phyloP scores from a whole-genome alignment of 345 rosid genomes.

The Euclidium syriacum region DNA sequence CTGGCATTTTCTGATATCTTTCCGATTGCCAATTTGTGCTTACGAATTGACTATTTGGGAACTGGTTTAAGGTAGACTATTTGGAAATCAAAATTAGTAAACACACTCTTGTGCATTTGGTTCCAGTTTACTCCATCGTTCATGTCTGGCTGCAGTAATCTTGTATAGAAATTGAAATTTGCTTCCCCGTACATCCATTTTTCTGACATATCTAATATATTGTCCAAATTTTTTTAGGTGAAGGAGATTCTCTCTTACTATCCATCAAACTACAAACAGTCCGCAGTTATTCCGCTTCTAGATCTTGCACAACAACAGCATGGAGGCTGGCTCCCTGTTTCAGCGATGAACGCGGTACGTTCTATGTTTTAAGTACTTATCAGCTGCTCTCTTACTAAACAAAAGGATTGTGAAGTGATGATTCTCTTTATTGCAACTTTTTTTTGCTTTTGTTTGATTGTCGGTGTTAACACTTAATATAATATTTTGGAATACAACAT shows the following conservation, averaged over 20 bases:
- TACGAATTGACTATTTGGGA: background rate
- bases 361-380: background rate
- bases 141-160: background rate
- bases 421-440: background rate
- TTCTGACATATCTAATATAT: background rate
- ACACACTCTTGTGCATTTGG: background rate
- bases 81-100: too few relatives aligned
- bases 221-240: slow-evolving; percentile 41
- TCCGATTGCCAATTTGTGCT: background rate
- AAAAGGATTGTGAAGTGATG: background rate
- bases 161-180: background rate
- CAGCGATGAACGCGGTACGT: slow-evolving; percentile 95
- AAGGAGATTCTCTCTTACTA: slow-evolving; percentile 93
- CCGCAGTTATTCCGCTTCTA: slow-evolving; percentile 90
- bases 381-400: background rate
- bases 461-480: background rate
- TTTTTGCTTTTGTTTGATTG: background rate
- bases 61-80: background rate
- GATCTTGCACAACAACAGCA: slow-evolving; percentile 99
- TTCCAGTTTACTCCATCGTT: background rate
- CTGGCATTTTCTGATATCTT: background rate
- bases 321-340: slow-evolving; percentile 99
- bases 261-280: slow-evolving; percentile 98
- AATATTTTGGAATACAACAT: background rate
- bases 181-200: background rate